Conservation (phyloP, 495 filamentous ascomycete genomes). For the Glonium stellatum region DNA sequence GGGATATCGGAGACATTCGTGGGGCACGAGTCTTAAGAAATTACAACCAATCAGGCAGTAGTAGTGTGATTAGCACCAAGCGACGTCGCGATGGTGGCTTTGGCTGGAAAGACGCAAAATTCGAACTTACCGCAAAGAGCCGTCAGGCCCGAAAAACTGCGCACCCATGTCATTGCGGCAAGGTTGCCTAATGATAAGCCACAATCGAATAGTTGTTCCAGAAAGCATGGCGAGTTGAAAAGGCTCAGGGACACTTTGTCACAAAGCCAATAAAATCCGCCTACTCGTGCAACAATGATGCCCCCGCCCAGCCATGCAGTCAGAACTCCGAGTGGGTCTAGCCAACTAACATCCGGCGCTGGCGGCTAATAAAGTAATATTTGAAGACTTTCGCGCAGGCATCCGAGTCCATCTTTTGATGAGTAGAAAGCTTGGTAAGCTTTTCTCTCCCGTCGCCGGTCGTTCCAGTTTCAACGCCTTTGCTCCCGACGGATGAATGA, state of each 20-base stretch:
- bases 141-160: not conserved
- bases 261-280: not conserved
- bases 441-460: not conserved
- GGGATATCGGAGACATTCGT: constrained; percentile 11
- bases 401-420: not conserved
- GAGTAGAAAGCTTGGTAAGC: not conserved
- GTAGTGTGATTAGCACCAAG: constrained; percentile 5
- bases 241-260: not conserved
- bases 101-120: not conserved
- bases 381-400: not conserved
- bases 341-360: not conserved
- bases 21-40: constrained; percentile 7
- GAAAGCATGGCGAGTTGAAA: not conserved
- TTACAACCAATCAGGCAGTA: constrained; percentile 19
- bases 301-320: not conserved
- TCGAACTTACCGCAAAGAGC: not conserved
- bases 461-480: not conserved
- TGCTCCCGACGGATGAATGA: not conserved
- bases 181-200: not conserved
- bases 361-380: constrained; percentile 21
- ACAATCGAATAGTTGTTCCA: not conserved
- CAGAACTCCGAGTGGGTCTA: not conserved
- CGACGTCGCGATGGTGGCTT: not conserved
- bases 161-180: not conserved
- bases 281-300: not conserved